Percentiles rank a stretch among this genome's conserved stretches.
phyloP scores from a whole-genome alignment of 345 rosid genomes.

The Odontarrhena argentea region DNA sequence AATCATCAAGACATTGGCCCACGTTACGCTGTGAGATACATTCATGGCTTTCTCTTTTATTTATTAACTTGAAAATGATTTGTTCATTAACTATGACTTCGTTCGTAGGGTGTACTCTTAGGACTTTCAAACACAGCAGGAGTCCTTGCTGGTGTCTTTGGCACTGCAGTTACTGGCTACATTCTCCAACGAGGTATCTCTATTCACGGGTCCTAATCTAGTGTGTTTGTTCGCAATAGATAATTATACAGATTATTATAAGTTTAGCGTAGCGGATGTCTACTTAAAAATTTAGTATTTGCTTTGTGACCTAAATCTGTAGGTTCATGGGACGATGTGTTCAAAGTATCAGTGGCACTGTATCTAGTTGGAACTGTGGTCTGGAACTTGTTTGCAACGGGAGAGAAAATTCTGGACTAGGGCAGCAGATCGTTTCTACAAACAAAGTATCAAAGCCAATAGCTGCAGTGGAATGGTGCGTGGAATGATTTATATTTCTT shows the following conservation, averaged over 20 bases:
- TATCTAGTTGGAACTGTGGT: constrained; percentile 81
- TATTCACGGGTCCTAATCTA: no score
- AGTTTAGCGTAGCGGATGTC: no score
- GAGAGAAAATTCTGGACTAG: constrained; percentile 83
- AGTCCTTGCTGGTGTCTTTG: constrained; percentile 93
- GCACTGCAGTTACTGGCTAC: constrained; percentile 95
- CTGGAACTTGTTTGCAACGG: constrained; percentile 91
- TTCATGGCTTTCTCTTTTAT: constrained; percentile 10
- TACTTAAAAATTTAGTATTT: no score
- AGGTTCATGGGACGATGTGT: constrained; percentile 99
- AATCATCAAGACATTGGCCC: constrained; percentile 99
- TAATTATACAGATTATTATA: no score
- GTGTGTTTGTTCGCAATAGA: no score
- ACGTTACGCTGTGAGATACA: constrained; percentile 77
- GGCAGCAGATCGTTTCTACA: constrained; percentile 1
- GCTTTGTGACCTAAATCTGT: constrained; percentile 1
- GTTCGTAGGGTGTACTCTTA: constrained; percentile 77
- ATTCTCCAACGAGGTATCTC: constrained; percentile 79
- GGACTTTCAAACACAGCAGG: constrained; percentile 96
- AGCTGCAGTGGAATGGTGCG: constrained; percentile 27
- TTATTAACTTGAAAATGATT: constrained; percentile 17
- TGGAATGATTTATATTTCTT: constrained; percentile 4
- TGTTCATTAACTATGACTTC: constrained; percentile 27
- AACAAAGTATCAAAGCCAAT: constrained; percentile 10
- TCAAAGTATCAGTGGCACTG: constrained; percentile 81